Conservation (phyloP, 208 protist genomes). For the Leishmania turanica region DNA sequence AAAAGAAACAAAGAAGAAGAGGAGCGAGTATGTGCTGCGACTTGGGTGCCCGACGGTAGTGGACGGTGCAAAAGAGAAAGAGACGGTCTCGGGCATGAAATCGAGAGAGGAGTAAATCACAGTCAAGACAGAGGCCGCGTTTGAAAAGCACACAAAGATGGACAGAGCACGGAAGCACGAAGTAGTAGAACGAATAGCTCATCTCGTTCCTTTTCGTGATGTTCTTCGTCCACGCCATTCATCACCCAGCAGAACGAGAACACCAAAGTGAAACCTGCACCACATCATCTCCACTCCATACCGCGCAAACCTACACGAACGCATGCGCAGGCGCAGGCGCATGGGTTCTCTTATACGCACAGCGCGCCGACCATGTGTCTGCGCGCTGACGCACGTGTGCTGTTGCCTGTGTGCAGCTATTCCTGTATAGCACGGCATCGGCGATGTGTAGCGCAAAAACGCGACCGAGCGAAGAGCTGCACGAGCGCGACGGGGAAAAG, state of each 20-base stretch:
- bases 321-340: background rate
- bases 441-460: no score
- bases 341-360: background rate
- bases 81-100: background rate
- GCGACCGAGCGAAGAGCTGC: background rate
- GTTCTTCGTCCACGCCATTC: background rate
- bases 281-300: background rate
- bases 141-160: background rate
- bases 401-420: background rate
- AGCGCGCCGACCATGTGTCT: background rate
- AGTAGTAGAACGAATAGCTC: background rate
- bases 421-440: background rate
- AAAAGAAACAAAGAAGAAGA: background rate
- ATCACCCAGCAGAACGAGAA: background rate
- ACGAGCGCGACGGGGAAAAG: background rate
- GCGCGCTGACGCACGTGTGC: background rate
- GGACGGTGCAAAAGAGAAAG: background rate
- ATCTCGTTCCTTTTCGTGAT: background rate
- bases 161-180: background rate
- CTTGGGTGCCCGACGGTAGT: background rate
- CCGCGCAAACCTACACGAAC: background rate
- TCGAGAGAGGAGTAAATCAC: background rate
- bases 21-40: background rate
- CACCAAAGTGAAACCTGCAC: background rate
- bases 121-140: background rate